phyloP scores from a whole-genome alignment of 2,329 filamentous ascomycete genomes.

The Colletotrichum eremochloae region DNA sequence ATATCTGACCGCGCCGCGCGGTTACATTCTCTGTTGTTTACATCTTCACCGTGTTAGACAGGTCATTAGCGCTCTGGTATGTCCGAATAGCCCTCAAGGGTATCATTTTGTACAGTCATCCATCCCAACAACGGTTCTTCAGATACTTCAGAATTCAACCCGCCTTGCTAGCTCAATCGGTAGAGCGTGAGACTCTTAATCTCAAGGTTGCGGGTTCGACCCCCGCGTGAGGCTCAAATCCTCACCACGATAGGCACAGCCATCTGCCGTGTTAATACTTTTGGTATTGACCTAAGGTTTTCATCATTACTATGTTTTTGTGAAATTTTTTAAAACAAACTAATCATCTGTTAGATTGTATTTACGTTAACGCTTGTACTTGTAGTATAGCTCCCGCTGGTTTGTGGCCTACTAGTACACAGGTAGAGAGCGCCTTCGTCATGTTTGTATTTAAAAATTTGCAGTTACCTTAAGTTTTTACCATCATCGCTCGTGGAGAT shows the following conservation, averaged over 20 bases:
- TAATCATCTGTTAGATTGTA: not conserved
- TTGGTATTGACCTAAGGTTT: too few relatives aligned
- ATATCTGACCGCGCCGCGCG: not conserved
- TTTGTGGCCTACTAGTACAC: too few relatives aligned
- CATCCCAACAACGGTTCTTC: not conserved
- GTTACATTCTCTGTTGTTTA: not conserved
- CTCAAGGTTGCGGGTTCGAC: conserved; percentile 46
- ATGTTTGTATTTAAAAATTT: not conserved
- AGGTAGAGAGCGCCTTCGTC: not conserved
- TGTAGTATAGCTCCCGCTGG: not conserved
- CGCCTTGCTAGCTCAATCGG: conserved; percentile 73
- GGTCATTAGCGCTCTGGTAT: not conserved
- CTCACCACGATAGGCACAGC: conserved; percentile 29
- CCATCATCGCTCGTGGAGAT: not conserved
- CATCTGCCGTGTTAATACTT: not conserved
- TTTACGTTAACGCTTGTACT: not conserved
- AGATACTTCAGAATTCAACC: not conserved
- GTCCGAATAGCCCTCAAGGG: not conserved
- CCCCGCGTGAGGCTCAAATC: conserved; percentile 47
- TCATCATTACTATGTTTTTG: too few relatives aligned
- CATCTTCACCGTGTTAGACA: not conserved
- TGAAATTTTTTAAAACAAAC: too few relatives aligned
- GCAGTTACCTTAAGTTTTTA: not conserved
- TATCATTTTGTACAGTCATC: not conserved
- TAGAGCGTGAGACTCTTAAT: conserved; percentile 80